Percentiles rank a stretch among this genome's conserved stretches.
These are phyloP conservation scores for Trametes meyenii DNA, from an alignment of 768 basidiomycete genomes.

Conservation along the genomic window DNA sequence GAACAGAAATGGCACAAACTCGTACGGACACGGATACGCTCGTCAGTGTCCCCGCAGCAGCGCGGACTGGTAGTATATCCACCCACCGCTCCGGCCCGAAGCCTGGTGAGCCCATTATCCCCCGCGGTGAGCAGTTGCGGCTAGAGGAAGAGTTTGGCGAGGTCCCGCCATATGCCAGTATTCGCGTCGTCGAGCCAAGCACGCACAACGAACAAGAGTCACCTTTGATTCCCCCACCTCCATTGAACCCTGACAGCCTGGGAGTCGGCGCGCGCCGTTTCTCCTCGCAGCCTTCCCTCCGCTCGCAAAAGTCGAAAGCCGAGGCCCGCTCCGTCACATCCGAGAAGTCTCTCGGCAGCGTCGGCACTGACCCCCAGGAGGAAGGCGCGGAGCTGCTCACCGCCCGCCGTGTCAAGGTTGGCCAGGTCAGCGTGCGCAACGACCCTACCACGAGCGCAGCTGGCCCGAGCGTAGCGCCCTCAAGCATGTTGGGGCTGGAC, in stretches of 20 bases:
- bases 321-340: slow-evolving; percentile 32
- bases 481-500: slow-evolving; percentile 45
- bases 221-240: slow-evolving; percentile 44
- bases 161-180: slow-evolving; percentile 32
- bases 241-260: slow-evolving; percentile 38
- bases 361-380: slow-evolving; percentile 43
- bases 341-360: slow-evolving; percentile 29
- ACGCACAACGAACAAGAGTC: slow-evolving; percentile 31
- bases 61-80: slow-evolving; percentile 18
- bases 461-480: slow-evolving; percentile 24
- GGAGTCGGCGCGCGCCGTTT: slow-evolving; percentile 21
- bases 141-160: slow-evolving; percentile 37
- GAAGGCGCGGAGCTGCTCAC: slow-evolving; percentile 51
- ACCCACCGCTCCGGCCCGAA: slow-evolving; percentile 32
- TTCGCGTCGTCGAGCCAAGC: slow-evolving; percentile 30
- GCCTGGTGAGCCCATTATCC: slow-evolving; percentile 38
- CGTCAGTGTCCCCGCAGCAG: slow-evolving; percentile 33
- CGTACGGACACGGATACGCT: slow-evolving; percentile 33
- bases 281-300: slow-evolving; percentile 14
- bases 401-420: slow-evolving; percentile 48
- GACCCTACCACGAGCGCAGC: slow-evolving; percentile 12
- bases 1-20: slow-evolving; percentile 28
- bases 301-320: slow-evolving; percentile 19
- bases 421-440: slow-evolving; percentile 31
- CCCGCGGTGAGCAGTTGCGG: slow-evolving; percentile 39